phyloP scores from a whole-genome alignment of 192 early-diverging fungal genomes.

The Coemansia sp. region DNA sequence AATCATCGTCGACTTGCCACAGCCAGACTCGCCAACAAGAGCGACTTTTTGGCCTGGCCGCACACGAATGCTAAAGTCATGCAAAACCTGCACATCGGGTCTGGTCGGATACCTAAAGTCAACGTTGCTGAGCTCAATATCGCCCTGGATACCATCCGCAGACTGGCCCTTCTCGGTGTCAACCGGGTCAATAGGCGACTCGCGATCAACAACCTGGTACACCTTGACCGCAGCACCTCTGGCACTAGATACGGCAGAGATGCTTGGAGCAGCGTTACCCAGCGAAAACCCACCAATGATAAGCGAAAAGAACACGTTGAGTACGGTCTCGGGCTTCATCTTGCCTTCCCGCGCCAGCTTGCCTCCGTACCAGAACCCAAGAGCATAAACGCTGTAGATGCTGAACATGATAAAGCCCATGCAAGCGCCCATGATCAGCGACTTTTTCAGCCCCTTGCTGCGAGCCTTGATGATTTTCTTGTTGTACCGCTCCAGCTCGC shows the following conservation, averaged over 20 bases:
- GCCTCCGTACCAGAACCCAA: conserved; percentile 86
- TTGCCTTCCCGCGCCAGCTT: conserved; percentile 56
- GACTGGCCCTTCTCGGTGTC: conserved; percentile 36
- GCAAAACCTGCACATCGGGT: conserved; percentile 78
- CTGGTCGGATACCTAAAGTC: conserved; percentile 85
- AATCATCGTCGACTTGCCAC: conserved; percentile 86
- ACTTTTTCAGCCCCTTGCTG: conserved; percentile 64
- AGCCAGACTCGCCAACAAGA: conserved; percentile 86
- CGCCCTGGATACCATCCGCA: conserved; percentile 58
- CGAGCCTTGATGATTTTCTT: conserved; percentile 65
- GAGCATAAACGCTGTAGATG: conserved; percentile 74
- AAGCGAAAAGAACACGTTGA: conserved; percentile 88
- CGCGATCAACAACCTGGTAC: conserved; percentile 79
- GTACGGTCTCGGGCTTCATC: conserved; percentile 60
- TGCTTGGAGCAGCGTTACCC: conserved; percentile 69
- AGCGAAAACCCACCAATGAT: conserved; percentile 82
- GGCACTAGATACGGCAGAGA: conserved; percentile 74
- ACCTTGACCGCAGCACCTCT: conserved; percentile 82
- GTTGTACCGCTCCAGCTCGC: conserved; percentile 66
- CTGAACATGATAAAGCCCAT: conserved; percentile 76
- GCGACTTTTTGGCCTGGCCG: conserved; percentile 84
- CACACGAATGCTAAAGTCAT: conserved; percentile 70
- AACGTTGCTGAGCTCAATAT: conserved; percentile 77
- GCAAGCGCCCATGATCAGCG: conserved; percentile 61
- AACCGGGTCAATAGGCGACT: conserved; percentile 73